Evolutionary conservation across 495 filamentous ascomycete genomes (phyloP), one percentile per base, ranked within the genome.

Genomic region (Aspergillus kassunensis): DNA sequence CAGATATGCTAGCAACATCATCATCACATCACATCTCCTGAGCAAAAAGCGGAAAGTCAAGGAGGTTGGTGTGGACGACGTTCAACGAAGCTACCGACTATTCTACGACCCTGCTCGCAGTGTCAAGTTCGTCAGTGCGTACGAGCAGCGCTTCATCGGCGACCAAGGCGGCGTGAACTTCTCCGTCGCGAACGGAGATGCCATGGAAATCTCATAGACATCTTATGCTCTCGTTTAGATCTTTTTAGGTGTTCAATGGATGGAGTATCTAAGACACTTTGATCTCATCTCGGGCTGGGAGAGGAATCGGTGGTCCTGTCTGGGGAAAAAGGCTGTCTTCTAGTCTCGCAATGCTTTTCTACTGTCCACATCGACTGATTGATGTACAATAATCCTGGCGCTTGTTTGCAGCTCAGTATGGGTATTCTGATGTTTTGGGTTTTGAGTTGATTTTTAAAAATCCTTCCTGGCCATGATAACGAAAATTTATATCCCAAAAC

Each of bases 1-100:
- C 15, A 78, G 93, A 45, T 98, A 98, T 64, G 91, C 89, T 3
- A 91, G 89, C 73, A 95, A 97, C 62, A 83, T 97, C 18, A 96
- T 99, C 72, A 95, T 88, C 6, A 97, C 95, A 1, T 90, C 90
- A 5, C 81, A 90, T 64, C 79, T 97, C 12, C 77, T 97, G 46
- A 75, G 78, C 58, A 68, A 78, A 71, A 97, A 97, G 80, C 78
- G 91, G 50, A 86, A 85, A 55, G 83, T 82, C 24, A 84, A 84
- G 56, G 85, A 93, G 62, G 87, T 99, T 40, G 81, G 80, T 56
- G 77, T 93, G 44, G 80, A 88, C 35, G 95, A 99, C 65, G 91
- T 99, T 23, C 87, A 95, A 74, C 80, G 91, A 47, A 92, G 89
- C 72, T 99, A 90, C 76, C 79, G 81, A 58, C 79, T 99, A 37